These are phyloP conservation scores for Ophiostoma angusticollis DNA, from an alignment of 2,329 filamentous ascomycete genomes.

Conservation along the genomic window DNA sequence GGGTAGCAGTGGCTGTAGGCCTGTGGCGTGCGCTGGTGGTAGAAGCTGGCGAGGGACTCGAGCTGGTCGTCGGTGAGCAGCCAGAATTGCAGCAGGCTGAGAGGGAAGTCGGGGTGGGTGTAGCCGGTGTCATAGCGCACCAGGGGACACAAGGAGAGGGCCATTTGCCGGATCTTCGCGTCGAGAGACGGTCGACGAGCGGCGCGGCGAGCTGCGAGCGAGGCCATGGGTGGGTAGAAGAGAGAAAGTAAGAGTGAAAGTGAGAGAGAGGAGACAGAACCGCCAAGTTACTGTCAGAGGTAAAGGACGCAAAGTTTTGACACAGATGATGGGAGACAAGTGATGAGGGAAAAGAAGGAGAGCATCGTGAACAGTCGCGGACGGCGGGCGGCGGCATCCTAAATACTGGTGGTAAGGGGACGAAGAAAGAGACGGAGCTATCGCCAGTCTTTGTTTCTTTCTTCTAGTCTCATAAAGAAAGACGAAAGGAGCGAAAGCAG, in stretches of 20 bases:
- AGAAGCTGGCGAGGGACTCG: conserved; percentile 57
- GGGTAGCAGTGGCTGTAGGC: conserved; percentile 50
- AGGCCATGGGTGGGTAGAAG: neutral
- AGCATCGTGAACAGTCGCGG: neutral
- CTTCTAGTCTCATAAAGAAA: no score
- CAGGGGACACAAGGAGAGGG: conserved; percentile 52
- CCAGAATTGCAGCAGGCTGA: conserved; percentile 57
- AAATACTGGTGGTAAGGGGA: neutral
- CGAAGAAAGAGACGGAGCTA: neutral
- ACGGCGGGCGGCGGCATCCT: neutral
- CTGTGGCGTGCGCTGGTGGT: conserved; percentile 53
- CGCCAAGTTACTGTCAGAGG: neutral
- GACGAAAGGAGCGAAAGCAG: neutral
- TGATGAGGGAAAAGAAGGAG: neutral
- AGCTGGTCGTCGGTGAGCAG: conserved; percentile 59
- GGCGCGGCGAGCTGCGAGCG: conserved; percentile 25
- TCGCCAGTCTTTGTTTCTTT: no score
- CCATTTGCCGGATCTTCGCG: conserved; percentile 52
- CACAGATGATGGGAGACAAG: neutral
- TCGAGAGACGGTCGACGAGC: conserved; percentile 38
- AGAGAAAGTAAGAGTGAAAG: neutral
- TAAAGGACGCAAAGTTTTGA: neutral
- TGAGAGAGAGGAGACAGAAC: neutral
- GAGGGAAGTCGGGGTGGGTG: conserved; percentile 53
- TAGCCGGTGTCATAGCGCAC: conserved; percentile 48